Evolutionary conservation across 2,329 filamentous ascomycete species (phyloP).

Genomic region (Hirsutella thompsonii): DNA sequence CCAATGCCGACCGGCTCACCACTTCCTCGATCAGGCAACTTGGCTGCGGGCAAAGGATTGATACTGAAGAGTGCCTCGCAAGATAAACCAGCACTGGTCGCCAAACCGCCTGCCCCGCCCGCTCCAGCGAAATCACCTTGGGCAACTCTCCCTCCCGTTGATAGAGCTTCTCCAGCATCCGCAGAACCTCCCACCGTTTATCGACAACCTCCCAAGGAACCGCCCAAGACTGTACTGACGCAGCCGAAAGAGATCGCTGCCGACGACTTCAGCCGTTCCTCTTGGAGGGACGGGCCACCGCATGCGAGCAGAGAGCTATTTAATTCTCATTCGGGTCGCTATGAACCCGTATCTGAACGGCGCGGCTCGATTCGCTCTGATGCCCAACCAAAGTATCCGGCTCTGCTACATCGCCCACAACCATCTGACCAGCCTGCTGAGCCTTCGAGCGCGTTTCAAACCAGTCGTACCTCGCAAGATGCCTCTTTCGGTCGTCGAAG

Average conservation of each 20-base stretch:
- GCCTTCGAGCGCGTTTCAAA: slow-evolving; percentile 78
- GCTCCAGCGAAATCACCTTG: slow-evolving; percentile 80
- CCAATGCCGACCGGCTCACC: slow-evolving; percentile 22
- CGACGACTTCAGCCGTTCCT: slow-evolving; percentile 79
- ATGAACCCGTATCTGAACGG: slow-evolving; percentile 76
- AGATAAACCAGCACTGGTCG: slow-evolving; percentile 60
- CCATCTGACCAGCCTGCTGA: slow-evolving; percentile 60
- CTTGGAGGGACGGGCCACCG: slow-evolving; percentile 60
- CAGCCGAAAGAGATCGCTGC: slow-evolving; percentile 72
- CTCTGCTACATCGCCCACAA: slow-evolving; percentile 63
- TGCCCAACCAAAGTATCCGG: slow-evolving; percentile 53
- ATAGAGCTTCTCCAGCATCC: slow-evolving; percentile 59
- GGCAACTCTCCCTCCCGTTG: slow-evolving; percentile 75
- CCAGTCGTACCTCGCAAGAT: slow-evolving; percentile 54
- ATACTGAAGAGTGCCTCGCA: slow-evolving; percentile 50
- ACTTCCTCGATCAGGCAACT: slow-evolving; percentile 28
- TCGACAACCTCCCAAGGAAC: slow-evolving; percentile 42
- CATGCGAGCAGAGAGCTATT: slow-evolving; percentile 64
- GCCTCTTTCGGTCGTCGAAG: slow-evolving; percentile 62
- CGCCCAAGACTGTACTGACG: slow-evolving; percentile 38
- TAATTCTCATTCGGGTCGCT: slow-evolving; percentile 90
- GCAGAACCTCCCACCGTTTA: slow-evolving; percentile 38
- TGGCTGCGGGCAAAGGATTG: slow-evolving; percentile 45
- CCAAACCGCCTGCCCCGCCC: slow-evolving; percentile 55
- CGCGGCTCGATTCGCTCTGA: slow-evolving; percentile 59